Evolutionary conservation across 768 basidiomycete genomes (phyloP), one percentile per base, ranked within the genome.

Genomic region (Kwoniella bestiolae): DNA sequence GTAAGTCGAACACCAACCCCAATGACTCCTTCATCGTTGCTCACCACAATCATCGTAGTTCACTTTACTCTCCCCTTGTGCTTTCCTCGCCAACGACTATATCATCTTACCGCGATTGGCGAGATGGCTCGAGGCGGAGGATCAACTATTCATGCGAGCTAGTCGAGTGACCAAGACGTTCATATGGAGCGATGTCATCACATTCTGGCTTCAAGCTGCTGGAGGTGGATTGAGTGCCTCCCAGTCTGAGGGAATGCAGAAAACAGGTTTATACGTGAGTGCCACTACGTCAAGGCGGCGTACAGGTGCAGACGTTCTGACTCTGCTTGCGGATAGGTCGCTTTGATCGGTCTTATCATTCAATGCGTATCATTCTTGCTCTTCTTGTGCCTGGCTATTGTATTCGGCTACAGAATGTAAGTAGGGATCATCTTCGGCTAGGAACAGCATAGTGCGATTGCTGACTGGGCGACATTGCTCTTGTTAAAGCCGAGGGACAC

Each of bases 21-120:
- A 9, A 38, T 8, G 16, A 38, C 3, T 38, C 35, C 1, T n/a
- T 23, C 38, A 4, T 45, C 57, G 57, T 32, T 18, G n/a, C 35
- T 3, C 21, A 32, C 9, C 14, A 41, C 57, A 35, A 51, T 23
- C 5, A 5, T 21, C 16, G 7, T 53, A 74, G 72, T 61, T 72
- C 51, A 70, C 66, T n/a, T 63, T 75, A 11, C 56, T 71, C 3
- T 68, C 71, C n/a, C 89, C 89, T 5, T 90, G 90, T 74, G 89
- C 87, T 23, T 90, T 90, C 81, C 57, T 79, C n/a, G 77, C 79
- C 3, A 63, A 86, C 11, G 84, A 88, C 70, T 90, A 91, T 69
- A 80, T 89, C 63, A 83, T 89, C 21, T 83, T 90, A 1, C 88
- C 88, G 6, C 85, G 85, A n/a, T 76, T 91, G 3, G 86, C 87